Conservation (phyloP, 306 rosid genomes). For the Citrullus mucosospermus region DNA sequence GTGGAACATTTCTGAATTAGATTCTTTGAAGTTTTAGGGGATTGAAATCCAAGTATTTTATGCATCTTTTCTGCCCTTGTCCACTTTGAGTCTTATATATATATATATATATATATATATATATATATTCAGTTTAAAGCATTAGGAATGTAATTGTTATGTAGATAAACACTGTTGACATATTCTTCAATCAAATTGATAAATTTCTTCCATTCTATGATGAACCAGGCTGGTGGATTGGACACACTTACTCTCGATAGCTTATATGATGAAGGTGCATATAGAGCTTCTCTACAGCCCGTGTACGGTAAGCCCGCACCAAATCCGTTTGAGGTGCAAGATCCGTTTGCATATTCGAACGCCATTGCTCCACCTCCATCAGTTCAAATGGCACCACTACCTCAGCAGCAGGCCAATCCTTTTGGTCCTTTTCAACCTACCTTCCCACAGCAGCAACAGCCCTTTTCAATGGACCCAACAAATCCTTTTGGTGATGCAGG, state of each 20-base stretch:
- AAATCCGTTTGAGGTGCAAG: constrained; percentile 85
- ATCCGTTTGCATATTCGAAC: constrained; percentile 70
- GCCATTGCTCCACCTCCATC: constrained; percentile 43
- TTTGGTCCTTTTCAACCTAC: constrained; percentile 71
- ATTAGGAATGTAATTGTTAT: neutral
- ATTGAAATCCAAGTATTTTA: neutral
- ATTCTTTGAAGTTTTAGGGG: neutral
- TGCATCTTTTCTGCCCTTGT: neutral
- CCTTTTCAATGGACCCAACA: constrained; percentile 52
- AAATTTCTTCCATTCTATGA: neutral
- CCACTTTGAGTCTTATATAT: neutral
- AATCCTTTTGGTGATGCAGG: constrained; percentile 90
- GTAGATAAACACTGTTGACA: neutral
- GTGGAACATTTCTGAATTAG: neutral
- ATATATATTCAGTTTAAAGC: neutral
- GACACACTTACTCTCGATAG: constrained; percentile 85
- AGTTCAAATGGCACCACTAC: constrained; percentile 66
- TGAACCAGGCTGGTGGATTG: constrained; percentile 88
- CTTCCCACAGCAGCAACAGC: constrained; percentile 43
- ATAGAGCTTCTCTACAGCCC: constrained; percentile 80
- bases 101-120: too few species aligned
- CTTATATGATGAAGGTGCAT: constrained; percentile 77
- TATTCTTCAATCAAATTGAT: neutral
- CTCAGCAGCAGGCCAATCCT: constrained; percentile 72
- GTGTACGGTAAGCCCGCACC: constrained; percentile 85